Base-by-base conservation (phyloP, 176 grass and related monocot species). In the Ensete glaucum region DNA sequence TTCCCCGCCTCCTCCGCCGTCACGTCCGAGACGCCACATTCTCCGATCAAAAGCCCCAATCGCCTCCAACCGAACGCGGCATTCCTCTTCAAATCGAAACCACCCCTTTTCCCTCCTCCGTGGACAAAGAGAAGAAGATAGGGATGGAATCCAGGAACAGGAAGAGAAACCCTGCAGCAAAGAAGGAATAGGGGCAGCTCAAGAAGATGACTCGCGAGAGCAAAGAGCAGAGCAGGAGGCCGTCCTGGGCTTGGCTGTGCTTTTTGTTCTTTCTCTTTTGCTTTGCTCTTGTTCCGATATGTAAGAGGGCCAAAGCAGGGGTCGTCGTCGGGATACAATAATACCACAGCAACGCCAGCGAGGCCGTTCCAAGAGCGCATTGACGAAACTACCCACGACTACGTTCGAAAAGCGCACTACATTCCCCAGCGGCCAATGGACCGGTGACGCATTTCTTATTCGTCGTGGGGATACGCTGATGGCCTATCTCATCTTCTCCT, bases 221-320 rank as follows among this genome's bases (percentile, higher is more conserved):
- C 2, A 51, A 48, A 19, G 67, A 50, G 48, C 19, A 15, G 12
- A 17, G 21, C 17, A 9, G 43, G 16, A 70, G 67, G 29, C 43
- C 48, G 67, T 70, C 67, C 67, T 70, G 24, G 22, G 62, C 62
- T 13, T 65, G 24, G 23, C 62, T 65, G 62, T 65, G 62, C 23
- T 65, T 21, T 65, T 65, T 65, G 24, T 10, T 65, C 26, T 26
- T 25, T 26, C 26, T 43, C 67, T 50, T 70, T 70, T 70, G 67
- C 67, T 70, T 70, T 70, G 34, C 67, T 69, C 34, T 50, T 14
- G 67, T 50, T 70, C 21, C 67, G 67, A 70, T 51, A n/a, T 50
- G 14, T 16, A 51, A 50, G 9, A 21, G 67, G 21, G 8, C 17
- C 9, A 67, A 3, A 67, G 24, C 7, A 11, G 24, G 27, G 26